Evolutionary conservation across 2,329 filamentous ascomycete genomes (phyloP).

Genomic region (Phyllosticta paracitricarpa): DNA sequence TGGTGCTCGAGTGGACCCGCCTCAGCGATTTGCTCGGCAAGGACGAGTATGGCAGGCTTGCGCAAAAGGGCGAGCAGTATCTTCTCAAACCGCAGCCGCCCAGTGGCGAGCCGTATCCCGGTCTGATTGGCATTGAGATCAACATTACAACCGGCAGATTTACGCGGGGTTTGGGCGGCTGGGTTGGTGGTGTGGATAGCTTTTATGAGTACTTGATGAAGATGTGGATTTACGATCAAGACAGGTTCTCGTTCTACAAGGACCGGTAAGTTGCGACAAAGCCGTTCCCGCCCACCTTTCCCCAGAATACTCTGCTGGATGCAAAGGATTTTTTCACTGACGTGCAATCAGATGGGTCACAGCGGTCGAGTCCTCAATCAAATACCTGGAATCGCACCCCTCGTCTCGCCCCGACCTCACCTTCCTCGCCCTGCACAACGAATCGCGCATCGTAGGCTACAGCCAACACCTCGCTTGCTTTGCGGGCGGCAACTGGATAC

Average conservation of each 20-base stretch:
- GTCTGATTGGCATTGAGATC: constrained; percentile 61
- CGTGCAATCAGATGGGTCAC: constrained; percentile 46
- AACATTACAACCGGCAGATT: constrained; percentile 58
- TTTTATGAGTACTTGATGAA: constrained; percentile 90
- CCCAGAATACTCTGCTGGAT: no score
- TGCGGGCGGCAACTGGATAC: constrained; percentile 73
- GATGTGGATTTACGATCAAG: constrained; percentile 72
- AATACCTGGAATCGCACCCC: constrained; percentile 62
- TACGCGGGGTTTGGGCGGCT: constrained; percentile 57
- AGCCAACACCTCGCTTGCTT: constrained; percentile 61
- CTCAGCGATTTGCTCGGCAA: constrained; percentile 67
- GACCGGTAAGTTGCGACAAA: constrained; percentile 43
- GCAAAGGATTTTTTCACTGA: constrained; percentile 16
- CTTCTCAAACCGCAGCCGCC: constrained; percentile 57
- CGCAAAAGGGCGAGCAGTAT: constrained; percentile 58
- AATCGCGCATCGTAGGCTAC: constrained; percentile 27
- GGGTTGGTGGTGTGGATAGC: constrained; percentile 67
- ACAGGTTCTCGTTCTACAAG: constrained; percentile 53
- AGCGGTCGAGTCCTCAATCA: constrained; percentile 66
- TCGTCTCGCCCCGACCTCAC: constrained; percentile 58
- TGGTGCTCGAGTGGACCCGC: constrained; percentile 76
- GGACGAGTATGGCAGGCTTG: constrained; percentile 53
- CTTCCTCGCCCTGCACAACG: constrained; percentile 53
- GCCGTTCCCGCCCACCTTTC: no score
- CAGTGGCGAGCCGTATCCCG: constrained; percentile 61